Percentiles rank a stretch among this genome's conserved stretches.
Conservation (phyloP, 2,329 filamentous ascomycete genomes). For the Chaetomium sp. region DNA sequence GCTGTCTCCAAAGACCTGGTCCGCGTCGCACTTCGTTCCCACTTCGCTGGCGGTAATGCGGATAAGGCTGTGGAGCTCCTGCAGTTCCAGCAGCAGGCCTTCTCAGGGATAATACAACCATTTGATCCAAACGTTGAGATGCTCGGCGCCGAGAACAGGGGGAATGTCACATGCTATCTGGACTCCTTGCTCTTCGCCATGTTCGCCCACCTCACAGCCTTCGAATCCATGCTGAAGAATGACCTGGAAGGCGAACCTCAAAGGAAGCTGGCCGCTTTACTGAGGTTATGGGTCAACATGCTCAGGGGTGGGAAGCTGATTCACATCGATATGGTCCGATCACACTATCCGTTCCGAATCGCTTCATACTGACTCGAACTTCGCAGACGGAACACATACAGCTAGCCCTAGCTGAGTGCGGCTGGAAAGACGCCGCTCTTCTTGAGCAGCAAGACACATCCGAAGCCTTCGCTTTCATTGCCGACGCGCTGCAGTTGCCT, state of each 20-base stretch:
- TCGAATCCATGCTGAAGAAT: constrained; percentile 87
- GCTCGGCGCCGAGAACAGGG: constrained; percentile 82
- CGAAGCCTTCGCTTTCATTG: constrained; percentile 94
- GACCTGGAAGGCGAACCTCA: constrained; percentile 72
- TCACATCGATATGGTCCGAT: constrained; percentile 74
- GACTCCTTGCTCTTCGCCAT: constrained; percentile 92
- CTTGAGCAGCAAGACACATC: constrained; percentile 92
- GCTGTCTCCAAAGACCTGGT: constrained; percentile 60
- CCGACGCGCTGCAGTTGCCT: constrained; percentile 83
- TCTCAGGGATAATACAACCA: constrained; percentile 73
- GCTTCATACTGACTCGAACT: background rate
- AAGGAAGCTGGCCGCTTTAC: constrained; percentile 71
- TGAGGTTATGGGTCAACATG: constrained; percentile 93
- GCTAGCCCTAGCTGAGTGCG: constrained; percentile 78
- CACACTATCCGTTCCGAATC: background rate
- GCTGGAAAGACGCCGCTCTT: constrained; percentile 78
- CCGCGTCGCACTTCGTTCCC: constrained; percentile 58
- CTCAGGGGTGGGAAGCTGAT: constrained; percentile 83
- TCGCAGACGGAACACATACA: constrained; percentile 77
- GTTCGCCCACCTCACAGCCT: constrained; percentile 87
- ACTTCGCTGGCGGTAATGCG: constrained; percentile 68
- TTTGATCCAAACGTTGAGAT: constrained; percentile 74
- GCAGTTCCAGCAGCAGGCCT: constrained; percentile 76
- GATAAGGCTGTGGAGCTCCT: constrained; percentile 77
- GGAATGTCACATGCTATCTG: constrained; percentile 89